phyloP scores from a whole-genome alignment of 352 stramenopile species.

The Globisporangium ultimum region DNA sequence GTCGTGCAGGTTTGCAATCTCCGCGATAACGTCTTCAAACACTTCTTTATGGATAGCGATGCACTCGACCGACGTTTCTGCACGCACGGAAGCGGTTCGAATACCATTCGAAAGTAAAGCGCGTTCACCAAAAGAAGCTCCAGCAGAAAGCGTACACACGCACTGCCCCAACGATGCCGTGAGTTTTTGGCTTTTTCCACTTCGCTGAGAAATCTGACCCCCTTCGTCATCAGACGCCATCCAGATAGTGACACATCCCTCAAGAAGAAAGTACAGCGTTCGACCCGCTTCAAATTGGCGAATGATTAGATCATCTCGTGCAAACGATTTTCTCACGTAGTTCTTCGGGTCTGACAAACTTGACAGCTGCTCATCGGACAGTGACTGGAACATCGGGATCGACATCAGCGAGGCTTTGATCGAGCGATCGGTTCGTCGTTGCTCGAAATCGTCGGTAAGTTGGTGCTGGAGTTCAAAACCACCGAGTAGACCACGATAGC shows the following conservation, averaged over 20 bases:
- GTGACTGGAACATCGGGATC: not conserved
- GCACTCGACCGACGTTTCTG: conserved; percentile 1
- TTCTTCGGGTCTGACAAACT: not conserved
- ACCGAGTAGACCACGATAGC: not conserved
- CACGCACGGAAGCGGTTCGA: not conserved
- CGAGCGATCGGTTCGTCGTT: not conserved
- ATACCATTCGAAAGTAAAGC: conserved; percentile 5
- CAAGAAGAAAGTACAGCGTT: conserved; percentile 2
- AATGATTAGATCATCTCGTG: conserved; percentile 3
- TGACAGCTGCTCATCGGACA: not conserved
- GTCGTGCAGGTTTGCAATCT: conserved; percentile 4
- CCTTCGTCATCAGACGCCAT: not conserved
- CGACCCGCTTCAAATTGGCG: conserved; percentile 2
- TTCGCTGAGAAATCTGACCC: not conserved
- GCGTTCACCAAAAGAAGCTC: conserved; percentile 5
- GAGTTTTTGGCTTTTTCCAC: not conserved
- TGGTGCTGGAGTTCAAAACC: not conserved
- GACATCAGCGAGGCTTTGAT: not conserved
- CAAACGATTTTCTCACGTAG: not conserved
- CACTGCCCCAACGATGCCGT: not conserved
- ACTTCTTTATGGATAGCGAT: conserved; percentile 4
- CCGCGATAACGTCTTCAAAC: conserved; percentile 1
- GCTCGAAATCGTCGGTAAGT: not conserved
- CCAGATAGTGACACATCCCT: conserved; percentile 2
- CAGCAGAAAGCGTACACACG: not conserved